A percentile compares a stretch with the other conserved stretches of the same genome.
phyloP scores from a whole-genome alignment of 108 stramenopile genomes.

The Mediolabrus comicus region DNA sequence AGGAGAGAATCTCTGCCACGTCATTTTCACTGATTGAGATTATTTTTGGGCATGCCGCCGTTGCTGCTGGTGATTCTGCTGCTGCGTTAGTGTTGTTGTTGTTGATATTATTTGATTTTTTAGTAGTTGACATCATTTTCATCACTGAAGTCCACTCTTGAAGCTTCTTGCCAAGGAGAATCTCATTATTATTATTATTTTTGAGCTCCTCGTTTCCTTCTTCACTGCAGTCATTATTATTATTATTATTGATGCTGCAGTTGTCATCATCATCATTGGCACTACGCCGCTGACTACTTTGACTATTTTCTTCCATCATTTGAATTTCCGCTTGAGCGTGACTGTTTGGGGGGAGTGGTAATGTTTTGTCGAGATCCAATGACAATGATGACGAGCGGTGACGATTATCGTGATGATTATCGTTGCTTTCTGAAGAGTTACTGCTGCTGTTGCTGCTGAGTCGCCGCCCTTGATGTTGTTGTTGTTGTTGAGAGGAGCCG shows the following conservation, averaged over 20 bases:
- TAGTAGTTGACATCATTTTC: no score
- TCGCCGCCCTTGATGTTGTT: not conserved
- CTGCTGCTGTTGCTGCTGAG: no score
- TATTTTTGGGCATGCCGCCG: no score
- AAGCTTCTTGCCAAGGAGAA: no score
- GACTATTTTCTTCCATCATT: not conserved
- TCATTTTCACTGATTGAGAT: not conserved
- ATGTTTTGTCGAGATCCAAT: not conserved
- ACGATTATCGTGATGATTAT: not conserved
- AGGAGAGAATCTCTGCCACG: not conserved
- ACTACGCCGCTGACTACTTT: not conserved
- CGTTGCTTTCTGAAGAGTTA: no score
- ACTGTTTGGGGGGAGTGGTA: not conserved
- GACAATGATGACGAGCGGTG: not conserved
- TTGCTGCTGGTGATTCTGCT: not conserved
- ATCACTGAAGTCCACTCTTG: no score
- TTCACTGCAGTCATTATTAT: not conserved
- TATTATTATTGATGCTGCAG: not conserved
- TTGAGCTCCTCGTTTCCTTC: not conserved
- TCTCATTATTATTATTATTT: no score
- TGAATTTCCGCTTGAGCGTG: not conserved
- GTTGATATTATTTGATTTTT: not conserved
- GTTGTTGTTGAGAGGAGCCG: no score
- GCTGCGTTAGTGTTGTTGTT: not conserved
- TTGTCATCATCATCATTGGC: not conserved